Evolutionary conservation across 2,329 filamentous ascomycete genomes (phyloP).

Genomic region (Botrytis byssoidea): DNA sequence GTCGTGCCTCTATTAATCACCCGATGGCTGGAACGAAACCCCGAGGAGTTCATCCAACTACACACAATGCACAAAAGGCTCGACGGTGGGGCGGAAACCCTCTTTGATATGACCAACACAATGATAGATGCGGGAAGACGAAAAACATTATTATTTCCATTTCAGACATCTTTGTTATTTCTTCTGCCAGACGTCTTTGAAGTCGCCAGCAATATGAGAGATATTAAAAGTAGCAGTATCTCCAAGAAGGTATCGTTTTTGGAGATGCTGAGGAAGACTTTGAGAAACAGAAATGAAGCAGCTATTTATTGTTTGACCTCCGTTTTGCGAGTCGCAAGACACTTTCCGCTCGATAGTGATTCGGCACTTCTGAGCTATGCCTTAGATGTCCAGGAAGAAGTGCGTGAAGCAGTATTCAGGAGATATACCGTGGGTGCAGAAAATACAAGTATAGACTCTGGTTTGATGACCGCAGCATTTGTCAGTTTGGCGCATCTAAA

Average conservation of each 20-base stretch:
- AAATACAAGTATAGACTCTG: constrained; percentile 55
- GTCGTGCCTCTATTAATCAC: constrained; percentile 62
- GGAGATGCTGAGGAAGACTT: constrained; percentile 60
- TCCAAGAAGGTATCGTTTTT: constrained; percentile 66
- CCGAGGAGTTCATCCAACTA: constrained; percentile 62
- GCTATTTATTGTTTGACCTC: constrained; percentile 65
- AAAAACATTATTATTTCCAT: constrained; percentile 56
- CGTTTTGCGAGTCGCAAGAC: constrained; percentile 60
- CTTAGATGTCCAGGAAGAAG: constrained; percentile 67
- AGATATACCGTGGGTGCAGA: constrained; percentile 49
- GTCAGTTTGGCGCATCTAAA: constrained; percentile 63
- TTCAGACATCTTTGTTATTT: constrained; percentile 62
- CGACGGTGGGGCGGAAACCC: constrained; percentile 63
- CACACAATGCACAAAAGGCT: constrained; percentile 60
- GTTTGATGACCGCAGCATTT: constrained; percentile 65
- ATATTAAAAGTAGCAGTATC: constrained; percentile 60
- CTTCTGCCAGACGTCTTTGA: constrained; percentile 68
- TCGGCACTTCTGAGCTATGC: constrained; percentile 60
- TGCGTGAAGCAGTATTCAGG: constrained; percentile 63
- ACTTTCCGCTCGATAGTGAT: constrained; percentile 63
- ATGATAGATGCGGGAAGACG: constrained; percentile 57
- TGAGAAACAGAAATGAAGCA: constrained; percentile 64
- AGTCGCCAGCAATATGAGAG: constrained; percentile 65
- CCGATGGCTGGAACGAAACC: constrained; percentile 64
- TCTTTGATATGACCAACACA: constrained; percentile 68